Base-by-base conservation (phyloP, 1,284 basidiomycete genomes). In the Leccinum fuscescens region DNA sequence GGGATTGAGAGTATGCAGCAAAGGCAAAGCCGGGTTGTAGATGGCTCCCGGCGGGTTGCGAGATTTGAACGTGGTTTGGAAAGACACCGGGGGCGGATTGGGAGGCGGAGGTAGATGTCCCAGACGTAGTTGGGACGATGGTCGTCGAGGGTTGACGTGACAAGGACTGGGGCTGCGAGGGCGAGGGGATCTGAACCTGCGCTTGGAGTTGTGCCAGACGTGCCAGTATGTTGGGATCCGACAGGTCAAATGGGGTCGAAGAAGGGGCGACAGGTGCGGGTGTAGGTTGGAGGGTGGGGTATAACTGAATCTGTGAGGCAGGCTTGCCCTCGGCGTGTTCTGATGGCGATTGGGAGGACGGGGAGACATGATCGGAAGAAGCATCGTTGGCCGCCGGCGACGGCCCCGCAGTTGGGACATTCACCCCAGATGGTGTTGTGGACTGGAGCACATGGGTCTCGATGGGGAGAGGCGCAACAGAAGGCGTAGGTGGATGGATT, bases 121-220 rank as follows among this genome's bases (percentile, higher is more conserved):
- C 50, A 33, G 66, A 48, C 7, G 64, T 31, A 6, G 62, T 14
- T 8, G 42, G 27, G 12, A 55, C 42, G 9, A 55, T 11, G 12
- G 24, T 31, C 31, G 53, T 44, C 24, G 61, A 58, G n/a, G 60
- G 29, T 44, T 65, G 64, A 3, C 29, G 54, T n/a, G 68, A 49
- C n/a, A 44, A 11, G n/a, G 55, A 4, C 24, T 57, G 64, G 12
- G 29, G 0, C 51, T 59, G 64, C 7, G 61, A 54, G 39, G 64
- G 69, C 4, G 56, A 46, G 12, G 56, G 61, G 2, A 49, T 3
- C 51, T 66, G 69, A 5, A 49, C 14, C 42, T 70, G 71, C 0
- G 58, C 56, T 5, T 73, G 69, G 15, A 73, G 55, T 22, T 74
- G 71, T 27, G 60, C 63, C 8, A 75, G 59, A 33, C 67, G 69